Conservation (phyloP, 306 rosid species). For the Vicia villosa region DNA sequence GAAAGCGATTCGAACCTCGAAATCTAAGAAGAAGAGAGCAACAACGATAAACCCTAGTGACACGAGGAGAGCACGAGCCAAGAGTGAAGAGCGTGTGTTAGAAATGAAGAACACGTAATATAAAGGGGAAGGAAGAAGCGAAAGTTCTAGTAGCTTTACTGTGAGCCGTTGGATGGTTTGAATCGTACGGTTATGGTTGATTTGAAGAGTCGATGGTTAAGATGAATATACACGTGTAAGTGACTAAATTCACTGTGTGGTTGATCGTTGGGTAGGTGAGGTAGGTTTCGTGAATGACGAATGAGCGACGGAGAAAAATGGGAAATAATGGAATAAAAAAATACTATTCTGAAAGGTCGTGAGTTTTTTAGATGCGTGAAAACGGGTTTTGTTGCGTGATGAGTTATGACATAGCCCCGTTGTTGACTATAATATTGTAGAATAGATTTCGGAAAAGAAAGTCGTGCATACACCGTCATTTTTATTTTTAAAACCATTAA, state of each 20-base stretch:
- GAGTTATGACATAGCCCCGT: background rate
- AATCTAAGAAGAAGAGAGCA: background rate
- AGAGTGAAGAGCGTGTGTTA: background rate
- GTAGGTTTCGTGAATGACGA: background rate
- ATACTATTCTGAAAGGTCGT: background rate
- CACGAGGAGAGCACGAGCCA: constrained; percentile 55
- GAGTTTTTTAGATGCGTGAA: constrained; percentile 1
- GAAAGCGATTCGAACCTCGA: constrained; percentile 31
- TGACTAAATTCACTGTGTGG: background rate
- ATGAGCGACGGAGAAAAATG: background rate
- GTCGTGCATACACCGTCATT: no score
- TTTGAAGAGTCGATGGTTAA: background rate
- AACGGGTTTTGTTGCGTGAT: background rate
- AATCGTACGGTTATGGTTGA: background rate
- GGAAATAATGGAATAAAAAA: background rate
- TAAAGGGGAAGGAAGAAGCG: constrained; percentile 35
- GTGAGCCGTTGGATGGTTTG: constrained; percentile 21
- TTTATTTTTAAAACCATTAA: no score
- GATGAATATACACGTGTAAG: constrained; percentile 33
- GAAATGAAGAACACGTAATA: constrained; percentile 24
- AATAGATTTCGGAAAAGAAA: background rate
- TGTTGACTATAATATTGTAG: no score
- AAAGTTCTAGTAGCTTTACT: constrained; percentile 47
- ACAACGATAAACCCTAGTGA: constrained; percentile 2
- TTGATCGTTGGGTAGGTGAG: background rate